Evolutionary conservation across 306 rosid genomes (phyloP), one percentile per base, ranked within the genome.

Genomic region (Lagenaria siceraria): DNA sequence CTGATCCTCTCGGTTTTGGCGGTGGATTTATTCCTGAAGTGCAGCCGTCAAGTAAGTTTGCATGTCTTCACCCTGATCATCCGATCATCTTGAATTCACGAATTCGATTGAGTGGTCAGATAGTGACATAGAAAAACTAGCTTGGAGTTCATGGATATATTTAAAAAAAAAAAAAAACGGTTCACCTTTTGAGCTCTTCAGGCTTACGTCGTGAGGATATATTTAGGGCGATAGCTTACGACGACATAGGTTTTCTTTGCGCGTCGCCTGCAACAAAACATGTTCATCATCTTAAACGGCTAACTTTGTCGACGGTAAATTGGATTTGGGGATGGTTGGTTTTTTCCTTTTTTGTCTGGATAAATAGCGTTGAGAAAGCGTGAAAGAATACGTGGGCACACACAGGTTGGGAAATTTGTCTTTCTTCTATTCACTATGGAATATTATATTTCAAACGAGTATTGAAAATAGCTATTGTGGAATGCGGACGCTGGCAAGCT

Each of bases 1-100:
- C 87, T 25, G 92, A 94, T 73, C 94, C 97, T 78, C 87, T 85
- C 5, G 89, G 63, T n/a, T 53, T 80, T 52, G 98, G 97, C 11
- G 97, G 98, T 6, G 98, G 98, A 5, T 94, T 94, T 77, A 60
- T 94, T 83, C 90, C 90, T 24, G 89, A 90, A 1, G 87, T 84
- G 52, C 77, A 79, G 66, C 78, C 89, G 40, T 84, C 81, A 38
- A 77, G 97, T 91, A 77, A 51, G 80, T 51, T 29, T 40, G 54
- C 53, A 40, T n/a, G 27, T 19, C 51, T 10, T 22, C 10, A 65
- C 24, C 27, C 72, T 65, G 49, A 10, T 65, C 7, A 22, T 63
- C 70, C 70, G 43, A 60, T 24, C 65, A 60, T 4, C 19, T 60
- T 1, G n/a, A 58, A 62, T 2, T 12, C 68, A 31, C 42, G 22